phyloP scores from a whole-genome alignment of 108 stramenopile species.

The Cylindrotheca fusiformis region DNA sequence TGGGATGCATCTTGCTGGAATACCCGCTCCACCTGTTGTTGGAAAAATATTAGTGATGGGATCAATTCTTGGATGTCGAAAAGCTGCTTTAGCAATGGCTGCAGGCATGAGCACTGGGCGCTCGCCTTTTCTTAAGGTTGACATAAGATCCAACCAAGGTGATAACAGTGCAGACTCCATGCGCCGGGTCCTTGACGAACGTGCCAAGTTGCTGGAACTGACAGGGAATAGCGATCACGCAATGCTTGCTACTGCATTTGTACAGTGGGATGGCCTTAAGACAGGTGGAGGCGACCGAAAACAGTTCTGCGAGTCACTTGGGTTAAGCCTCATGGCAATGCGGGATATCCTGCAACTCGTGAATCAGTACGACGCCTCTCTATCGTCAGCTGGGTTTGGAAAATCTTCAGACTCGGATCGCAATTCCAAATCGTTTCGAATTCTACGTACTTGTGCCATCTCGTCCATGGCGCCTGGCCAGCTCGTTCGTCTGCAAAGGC shows the following conservation, averaged over 20 bases:
- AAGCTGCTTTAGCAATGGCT: slow-evolving; percentile 74
- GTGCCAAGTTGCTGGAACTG: slow-evolving; percentile 53
- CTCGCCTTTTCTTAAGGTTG: slow-evolving; percentile 74
- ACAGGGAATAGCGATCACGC: slow-evolving; percentile 86
- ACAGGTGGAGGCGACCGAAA: slow-evolving; percentile 41
- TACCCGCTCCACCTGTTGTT: slow-evolving; percentile 80
- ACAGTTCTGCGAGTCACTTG: slow-evolving; percentile 58
- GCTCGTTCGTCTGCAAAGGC: slow-evolving; percentile 68
- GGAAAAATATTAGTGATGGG: slow-evolving; percentile 84
- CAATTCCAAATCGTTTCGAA: slow-evolving; percentile 64
- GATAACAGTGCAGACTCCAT: slow-evolving; percentile 1
- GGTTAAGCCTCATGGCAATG: slow-evolving; percentile 67
- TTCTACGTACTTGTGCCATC: slow-evolving; percentile 69
- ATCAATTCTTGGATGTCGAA: slow-evolving; percentile 73
- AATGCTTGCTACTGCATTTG: slow-evolving; percentile 64
- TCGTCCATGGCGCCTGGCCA: slow-evolving; percentile 71
- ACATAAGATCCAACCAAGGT: slow-evolving; percentile 19
- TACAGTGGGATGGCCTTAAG: slow-evolving; percentile 48
- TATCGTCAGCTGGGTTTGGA: slow-evolving; percentile 50
- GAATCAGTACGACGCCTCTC: slow-evolving; percentile 62
- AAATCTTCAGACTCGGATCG: slow-evolving; percentile 50
- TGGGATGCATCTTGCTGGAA: slow-evolving; percentile 79
- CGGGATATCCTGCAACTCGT: slow-evolving; percentile 72
- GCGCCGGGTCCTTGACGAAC: slow-evolving; percentile 42
- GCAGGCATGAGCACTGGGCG: slow-evolving; percentile 75